Evolutionary conservation across 2,329 filamentous ascomycete species (phyloP).

Genomic region (Penicillium sp.): DNA sequence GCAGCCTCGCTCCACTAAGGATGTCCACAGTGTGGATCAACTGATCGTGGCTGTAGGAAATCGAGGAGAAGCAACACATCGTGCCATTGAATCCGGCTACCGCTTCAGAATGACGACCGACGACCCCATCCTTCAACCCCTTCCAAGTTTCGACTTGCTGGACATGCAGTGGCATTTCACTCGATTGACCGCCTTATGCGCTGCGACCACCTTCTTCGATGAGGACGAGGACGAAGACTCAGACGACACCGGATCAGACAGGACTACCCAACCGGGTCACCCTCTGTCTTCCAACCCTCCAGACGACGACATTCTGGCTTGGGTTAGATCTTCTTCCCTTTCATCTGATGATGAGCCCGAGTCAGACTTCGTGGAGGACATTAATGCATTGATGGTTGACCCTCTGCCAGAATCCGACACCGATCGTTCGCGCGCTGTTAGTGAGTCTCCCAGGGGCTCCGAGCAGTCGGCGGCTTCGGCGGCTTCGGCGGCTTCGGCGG

Average conservation of each 20-base stretch:
- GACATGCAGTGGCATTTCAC: conserved; percentile 13
- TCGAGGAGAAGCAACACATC: background rate
- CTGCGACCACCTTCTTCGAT: background rate
- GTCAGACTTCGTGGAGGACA: background rate
- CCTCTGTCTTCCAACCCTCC: background rate
- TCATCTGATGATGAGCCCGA: background rate
- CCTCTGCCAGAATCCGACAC: background rate
- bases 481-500: background rate
- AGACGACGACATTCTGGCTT: background rate
- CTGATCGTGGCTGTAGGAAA: background rate
- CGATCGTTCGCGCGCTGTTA: background rate
- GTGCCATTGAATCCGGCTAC: conserved; percentile 5
- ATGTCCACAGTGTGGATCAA: background rate
- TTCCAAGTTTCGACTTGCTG: conserved; percentile 10
- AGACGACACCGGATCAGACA: background rate
- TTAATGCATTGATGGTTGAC: background rate
- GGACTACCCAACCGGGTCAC: background rate
- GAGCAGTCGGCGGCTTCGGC: background rate
- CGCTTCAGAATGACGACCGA: conserved; percentile 3
- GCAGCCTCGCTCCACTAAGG: background rate
- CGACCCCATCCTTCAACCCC: conserved; percentile 1
- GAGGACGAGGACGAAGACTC: background rate
- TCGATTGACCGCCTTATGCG: conserved; percentile 5
- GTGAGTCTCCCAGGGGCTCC: background rate
- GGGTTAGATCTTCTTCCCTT: background rate